These are phyloP conservation scores for Botrytis pseudocinerea DNA, from an alignment of 2,329 filamentous ascomycete species.

Conservation along the genomic window DNA sequence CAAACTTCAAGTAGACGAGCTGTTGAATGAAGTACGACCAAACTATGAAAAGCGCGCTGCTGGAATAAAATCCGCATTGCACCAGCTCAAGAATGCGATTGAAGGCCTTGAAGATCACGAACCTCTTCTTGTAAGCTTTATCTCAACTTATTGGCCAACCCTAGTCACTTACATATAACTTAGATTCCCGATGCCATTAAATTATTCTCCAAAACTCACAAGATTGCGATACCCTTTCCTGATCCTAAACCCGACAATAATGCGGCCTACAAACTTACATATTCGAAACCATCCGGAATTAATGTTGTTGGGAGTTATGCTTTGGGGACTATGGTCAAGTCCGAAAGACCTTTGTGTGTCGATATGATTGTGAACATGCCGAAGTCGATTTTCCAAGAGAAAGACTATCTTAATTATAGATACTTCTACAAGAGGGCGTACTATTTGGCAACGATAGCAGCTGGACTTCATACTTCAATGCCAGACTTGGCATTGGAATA, in stretches of 20 bases:
- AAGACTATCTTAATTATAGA: slow-evolving; percentile 88
- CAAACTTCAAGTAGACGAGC: slow-evolving; percentile 66
- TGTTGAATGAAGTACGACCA: slow-evolving; percentile 57
- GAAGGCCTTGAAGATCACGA: slow-evolving; percentile 55
- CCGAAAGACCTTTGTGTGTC: slow-evolving; percentile 59
- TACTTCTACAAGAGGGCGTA: slow-evolving; percentile 96
- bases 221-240: slow-evolving; percentile 79
- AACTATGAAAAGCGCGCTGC: slow-evolving; percentile 58
- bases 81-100: slow-evolving; percentile 56
- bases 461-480: slow-evolving; percentile 62
- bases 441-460: slow-evolving; percentile 80
- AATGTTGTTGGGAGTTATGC: slow-evolving; percentile 91
- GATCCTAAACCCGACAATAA: slow-evolving; percentile 74
- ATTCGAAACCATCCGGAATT: slow-evolving; percentile 71
- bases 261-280: slow-evolving; percentile 79
- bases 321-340: slow-evolving; percentile 70
- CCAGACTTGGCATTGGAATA: slow-evolving; percentile 58
- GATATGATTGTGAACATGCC: slow-evolving; percentile 92
- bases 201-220: slow-evolving; percentile 65
- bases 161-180: slow-evolving; percentile 21
- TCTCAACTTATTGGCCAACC: not conserved
- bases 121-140: slow-evolving; percentile 45
- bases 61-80: slow-evolving; percentile 54
- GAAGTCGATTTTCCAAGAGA: slow-evolving; percentile 76
- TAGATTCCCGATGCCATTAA: slow-evolving; percentile 69